Base-by-base conservation (phyloP, 306 rosid species). In the Prinsepia uniflora region DNA sequence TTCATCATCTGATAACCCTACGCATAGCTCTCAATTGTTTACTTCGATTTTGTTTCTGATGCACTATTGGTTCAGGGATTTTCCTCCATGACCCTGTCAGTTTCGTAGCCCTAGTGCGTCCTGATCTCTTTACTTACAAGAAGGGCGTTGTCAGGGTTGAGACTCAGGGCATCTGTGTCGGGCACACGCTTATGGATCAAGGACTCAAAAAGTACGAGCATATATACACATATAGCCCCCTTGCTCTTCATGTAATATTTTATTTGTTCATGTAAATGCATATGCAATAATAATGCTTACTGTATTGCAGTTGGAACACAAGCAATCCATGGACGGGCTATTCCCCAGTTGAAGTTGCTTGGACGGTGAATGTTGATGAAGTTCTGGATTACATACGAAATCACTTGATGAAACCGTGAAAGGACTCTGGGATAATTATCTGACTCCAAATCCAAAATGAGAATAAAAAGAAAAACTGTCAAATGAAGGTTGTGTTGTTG, bases 71-170 rank as follows among this genome's bases (percentile, higher is more conserved):
- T 81, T 72, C 96, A 94, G 98, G 98, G 65, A 82, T 91, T 70
- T 94, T 89, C 75, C 97, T 89, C 49, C 99, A 94, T 22, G 97
- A 94, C 76, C 97, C 96, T n/a, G 96, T 94, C 77, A 86, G 95
- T 75, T 91, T 89, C 30, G 91, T 88, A 49, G 96, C 96, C 13
- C 53, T 91, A 41, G 89, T 94, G 64, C 96, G 97, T 57, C 97
- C 97, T 30, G 97, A 94, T 81, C 90, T 94, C 75, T 94, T 94
- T 71, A 87, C 95, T 17, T 91, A 69, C 96, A 91, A 76, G 86
- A 76, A 75, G 18, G 99, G 99, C 52, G 99, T 87, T 43, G 99
- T 89, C 82, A 86, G 97, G 72, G 97, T 91, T 49, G 99, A 94
- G 81, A 94, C 97, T 14, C 95, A 86, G 73, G 99, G 99, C 72